Conservation (phyloP, 345 rosid species). For the Salix arbutifolia region DNA sequence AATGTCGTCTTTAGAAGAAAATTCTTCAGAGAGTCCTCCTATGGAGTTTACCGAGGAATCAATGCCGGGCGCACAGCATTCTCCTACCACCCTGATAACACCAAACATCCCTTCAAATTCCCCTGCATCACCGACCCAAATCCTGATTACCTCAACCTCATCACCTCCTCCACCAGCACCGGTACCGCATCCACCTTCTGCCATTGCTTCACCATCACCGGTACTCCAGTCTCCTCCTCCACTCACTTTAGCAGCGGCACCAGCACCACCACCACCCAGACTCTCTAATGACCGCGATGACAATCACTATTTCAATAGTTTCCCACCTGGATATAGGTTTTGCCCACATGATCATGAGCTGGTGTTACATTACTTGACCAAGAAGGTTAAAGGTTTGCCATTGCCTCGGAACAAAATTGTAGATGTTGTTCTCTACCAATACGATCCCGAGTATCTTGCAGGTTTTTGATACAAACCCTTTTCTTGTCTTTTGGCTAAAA, state of each 20-base stretch:
- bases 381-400: neutral
- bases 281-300: neutral
- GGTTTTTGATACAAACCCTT: neutral
- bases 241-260: neutral
- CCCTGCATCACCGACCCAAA: neutral
- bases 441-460: constrained; percentile 3
- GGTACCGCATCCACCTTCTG: neutral
- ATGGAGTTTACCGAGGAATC: neutral
- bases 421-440: neutral
- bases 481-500: no score
- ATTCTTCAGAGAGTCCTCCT: no score
- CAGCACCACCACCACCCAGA: neutral
- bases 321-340: constrained; percentile 15
- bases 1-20: no score
- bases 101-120: neutral
- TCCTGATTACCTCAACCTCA: neutral
- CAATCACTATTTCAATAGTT: neutral
- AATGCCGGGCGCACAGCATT: neutral
- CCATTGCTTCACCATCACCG: neutral
- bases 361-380: constrained; percentile 1
- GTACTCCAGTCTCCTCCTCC: neutral
- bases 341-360: constrained; percentile 11
- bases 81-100: neutral
- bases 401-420: constrained; percentile 2
- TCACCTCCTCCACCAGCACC: neutral